A percentile compares a stretch with the other conserved stretches of the same genome.
These are phyloP conservation scores for Metschnikowia aberdeeniae DNA, from an alignment of 805 yeast species.

Conservation along the genomic window DNA sequence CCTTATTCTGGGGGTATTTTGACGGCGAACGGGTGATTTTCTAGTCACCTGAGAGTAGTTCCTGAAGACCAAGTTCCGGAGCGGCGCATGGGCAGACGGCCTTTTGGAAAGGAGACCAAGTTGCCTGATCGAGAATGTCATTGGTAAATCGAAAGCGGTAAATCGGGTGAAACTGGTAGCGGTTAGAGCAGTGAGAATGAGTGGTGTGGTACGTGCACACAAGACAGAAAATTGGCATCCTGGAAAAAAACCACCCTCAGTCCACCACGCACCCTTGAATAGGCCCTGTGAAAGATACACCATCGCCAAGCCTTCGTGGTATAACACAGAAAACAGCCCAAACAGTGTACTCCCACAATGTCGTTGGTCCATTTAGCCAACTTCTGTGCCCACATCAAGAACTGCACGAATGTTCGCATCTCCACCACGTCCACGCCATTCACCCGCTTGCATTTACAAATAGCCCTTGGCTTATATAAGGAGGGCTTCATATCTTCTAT, in stretches of 20 bases:
- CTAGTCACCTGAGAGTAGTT: conserved; percentile 3
- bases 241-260: conserved; percentile 1
- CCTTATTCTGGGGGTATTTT: conserved; percentile 29
- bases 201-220: not conserved
- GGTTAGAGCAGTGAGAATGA: not conserved
- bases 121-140: not conserved
- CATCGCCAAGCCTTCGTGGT: not conserved
- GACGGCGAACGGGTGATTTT: conserved; percentile 6
- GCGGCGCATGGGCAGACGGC: not conserved
- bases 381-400: conserved; percentile 84
- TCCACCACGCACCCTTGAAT: conserved; percentile 1
- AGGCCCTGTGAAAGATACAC: not conserved
- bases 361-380: conserved; percentile 81
- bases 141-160: not conserved
- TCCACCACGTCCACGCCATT: conserved; percentile 79
- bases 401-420: conserved; percentile 71
- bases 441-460: conserved; percentile 74
- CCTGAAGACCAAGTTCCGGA: not conserved
- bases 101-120: not conserved
- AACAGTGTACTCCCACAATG: conserved; percentile 42
- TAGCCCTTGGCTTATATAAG: conserved; percentile 79
- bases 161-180: not conserved
- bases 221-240: conserved; percentile 1
- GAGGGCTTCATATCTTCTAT: conserved; percentile 86
- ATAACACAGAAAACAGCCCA: not conserved